These are phyloP conservation scores for Cyberlindnera sargentensis DNA, from an alignment of 805 yeast genomes.

Conservation along the genomic window DNA sequence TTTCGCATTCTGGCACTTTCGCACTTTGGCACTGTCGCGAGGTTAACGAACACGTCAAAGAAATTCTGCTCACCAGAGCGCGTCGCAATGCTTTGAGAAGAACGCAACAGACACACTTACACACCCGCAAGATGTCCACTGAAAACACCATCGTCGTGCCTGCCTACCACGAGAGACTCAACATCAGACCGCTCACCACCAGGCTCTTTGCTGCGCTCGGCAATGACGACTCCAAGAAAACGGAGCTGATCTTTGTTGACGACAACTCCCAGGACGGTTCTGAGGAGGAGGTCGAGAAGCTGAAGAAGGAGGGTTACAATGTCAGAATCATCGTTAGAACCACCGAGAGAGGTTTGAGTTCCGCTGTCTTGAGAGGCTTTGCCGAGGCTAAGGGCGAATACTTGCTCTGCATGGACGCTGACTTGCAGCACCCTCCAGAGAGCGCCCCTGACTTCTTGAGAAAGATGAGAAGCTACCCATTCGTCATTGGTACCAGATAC, in stretches of 20 bases:
- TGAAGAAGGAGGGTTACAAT: slow-evolving; percentile 39
- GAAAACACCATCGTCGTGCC: slow-evolving; percentile 40
- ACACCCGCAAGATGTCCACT: slow-evolving; percentile 14
- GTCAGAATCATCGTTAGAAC: slow-evolving; percentile 44
- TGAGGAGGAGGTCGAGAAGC: slow-evolving; percentile 41
- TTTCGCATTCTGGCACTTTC: no score
- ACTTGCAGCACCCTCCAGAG: slow-evolving; percentile 48
- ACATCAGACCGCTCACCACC: slow-evolving; percentile 42
- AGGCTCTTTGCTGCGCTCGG: slow-evolving; percentile 43
- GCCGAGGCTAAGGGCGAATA: slow-evolving; percentile 40
- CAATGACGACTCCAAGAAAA: slow-evolving; percentile 31
- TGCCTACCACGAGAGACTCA: slow-evolving; percentile 43
- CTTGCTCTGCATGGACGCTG: slow-evolving; percentile 47
- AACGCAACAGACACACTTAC: not conserved
- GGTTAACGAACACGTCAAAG: no score
- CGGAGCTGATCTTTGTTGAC: slow-evolving; percentile 44
- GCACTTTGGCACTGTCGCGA: no score
- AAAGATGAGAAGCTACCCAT: slow-evolving; percentile 34
- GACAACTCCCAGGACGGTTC: slow-evolving; percentile 47
- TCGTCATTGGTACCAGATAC: slow-evolving; percentile 44
- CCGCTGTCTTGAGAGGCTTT: slow-evolving; percentile 44
- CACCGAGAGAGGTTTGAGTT: slow-evolving; percentile 41
- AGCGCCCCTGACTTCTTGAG: slow-evolving; percentile 38
- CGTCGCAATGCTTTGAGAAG: no score
- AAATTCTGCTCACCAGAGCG: no score